Conservation (phyloP, 106 monocot species). For the Agapanthus africanus region DNA sequence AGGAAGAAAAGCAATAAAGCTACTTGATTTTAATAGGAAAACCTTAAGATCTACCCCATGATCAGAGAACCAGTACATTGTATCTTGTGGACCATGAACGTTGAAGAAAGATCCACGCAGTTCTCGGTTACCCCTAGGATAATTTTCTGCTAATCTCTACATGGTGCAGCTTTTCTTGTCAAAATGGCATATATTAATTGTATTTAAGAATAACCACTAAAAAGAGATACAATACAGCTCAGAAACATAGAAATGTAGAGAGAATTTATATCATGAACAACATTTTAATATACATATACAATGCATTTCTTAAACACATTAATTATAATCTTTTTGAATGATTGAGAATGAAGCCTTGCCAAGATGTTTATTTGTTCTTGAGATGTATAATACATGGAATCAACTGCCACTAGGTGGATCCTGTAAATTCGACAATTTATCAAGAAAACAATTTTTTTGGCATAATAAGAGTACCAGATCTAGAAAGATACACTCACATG, state of each 20-base stretch:
- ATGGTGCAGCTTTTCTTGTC: neutral
- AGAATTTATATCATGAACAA: neutral
- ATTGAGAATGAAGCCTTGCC: neutral
- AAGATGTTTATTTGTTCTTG: neutral
- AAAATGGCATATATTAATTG: neutral
- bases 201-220: neutral
- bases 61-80: constrained; percentile 80
- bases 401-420: neutral
- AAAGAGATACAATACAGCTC: neutral
- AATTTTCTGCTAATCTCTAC: constrained; percentile 67
- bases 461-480: neutral
- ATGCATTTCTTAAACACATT: neutral
- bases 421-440: neutral
- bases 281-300: neutral
- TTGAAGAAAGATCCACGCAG: constrained; percentile 76
- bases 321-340: neutral
- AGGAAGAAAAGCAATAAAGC: constrained; percentile 6
- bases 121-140: constrained; percentile 94
- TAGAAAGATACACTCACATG: neutral
- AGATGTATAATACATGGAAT: neutral
- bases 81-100: constrained; percentile 84
- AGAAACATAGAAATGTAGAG: neutral
- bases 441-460: neutral
- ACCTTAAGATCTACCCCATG: constrained; percentile 95
- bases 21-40: neutral